These are phyloP conservation scores for Salvia rosmarinus DNA, from an alignment of 257 asterid genomes.

Conservation along the genomic window DNA sequence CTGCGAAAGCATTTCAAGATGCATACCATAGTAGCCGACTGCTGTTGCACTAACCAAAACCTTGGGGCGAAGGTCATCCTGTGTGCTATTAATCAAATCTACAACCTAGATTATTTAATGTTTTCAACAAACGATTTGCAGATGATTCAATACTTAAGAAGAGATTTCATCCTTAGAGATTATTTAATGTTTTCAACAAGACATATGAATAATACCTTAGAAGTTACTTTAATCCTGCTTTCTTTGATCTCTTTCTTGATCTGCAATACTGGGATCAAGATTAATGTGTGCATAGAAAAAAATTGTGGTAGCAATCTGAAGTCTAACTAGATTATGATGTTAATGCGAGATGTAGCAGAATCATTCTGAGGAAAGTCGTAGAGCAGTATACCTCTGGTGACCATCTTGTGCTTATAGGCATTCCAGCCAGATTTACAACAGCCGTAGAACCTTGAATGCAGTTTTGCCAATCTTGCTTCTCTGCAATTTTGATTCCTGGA, in stretches of 20 bases:
- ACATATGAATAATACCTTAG: constrained; percentile 53
- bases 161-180: too few species aligned
- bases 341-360: constrained; percentile 1
- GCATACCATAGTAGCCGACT: constrained; percentile 87
- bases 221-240: constrained; percentile 82
- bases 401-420: constrained; percentile 91
- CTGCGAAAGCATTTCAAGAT: constrained; percentile 2
- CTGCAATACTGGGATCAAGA: constrained; percentile 50
- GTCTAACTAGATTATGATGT: neutral
- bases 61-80: constrained; percentile 63
- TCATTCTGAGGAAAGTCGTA: neutral
- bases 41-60: constrained; percentile 93
- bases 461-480: constrained; percentile 78
- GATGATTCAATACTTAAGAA: constrained; percentile 11
- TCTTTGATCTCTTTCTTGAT: constrained; percentile 88
- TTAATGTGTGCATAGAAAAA: constrained; percentile 8
- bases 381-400: constrained; percentile 65
- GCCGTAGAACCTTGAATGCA: constrained; percentile 88
- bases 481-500: constrained; percentile 75
- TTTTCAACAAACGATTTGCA: constrained; percentile 1
- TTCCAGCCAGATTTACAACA: constrained; percentile 94
- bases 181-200: too few species aligned
- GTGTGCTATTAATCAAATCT: constrained; percentile 62
- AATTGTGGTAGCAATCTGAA: neutral
- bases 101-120: constrained; percentile 55